Evolutionary conservation across 495 filamentous ascomycete species (phyloP).

Genomic region (Aspergillus homomorphus): DNA sequence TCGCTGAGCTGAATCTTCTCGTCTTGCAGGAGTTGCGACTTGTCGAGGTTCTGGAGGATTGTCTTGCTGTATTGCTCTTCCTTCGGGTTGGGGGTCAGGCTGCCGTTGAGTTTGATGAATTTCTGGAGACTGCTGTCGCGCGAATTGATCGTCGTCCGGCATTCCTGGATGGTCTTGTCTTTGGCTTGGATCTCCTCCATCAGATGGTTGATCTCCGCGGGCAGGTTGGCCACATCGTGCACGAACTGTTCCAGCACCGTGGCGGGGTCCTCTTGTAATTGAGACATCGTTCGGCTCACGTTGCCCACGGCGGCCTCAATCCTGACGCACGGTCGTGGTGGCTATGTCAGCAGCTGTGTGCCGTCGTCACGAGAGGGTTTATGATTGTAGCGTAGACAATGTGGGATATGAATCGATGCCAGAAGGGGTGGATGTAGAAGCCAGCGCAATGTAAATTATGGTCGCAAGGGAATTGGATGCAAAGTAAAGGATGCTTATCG

Average conservation of each 20-base stretch:
- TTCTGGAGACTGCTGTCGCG: constrained; percentile 84
- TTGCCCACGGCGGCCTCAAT: background rate
- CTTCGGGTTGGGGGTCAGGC: constrained; percentile 76
- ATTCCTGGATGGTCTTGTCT: constrained; percentile 74
- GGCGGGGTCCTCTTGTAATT: constrained; percentile 69
- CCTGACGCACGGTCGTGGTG: too few species aligned
- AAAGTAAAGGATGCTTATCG: background rate
- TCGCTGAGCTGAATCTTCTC: constrained; percentile 82
- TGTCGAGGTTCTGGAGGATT: constrained; percentile 68
- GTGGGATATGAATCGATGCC: background rate
- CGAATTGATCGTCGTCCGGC: constrained; percentile 66
- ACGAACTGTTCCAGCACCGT: constrained; percentile 91
- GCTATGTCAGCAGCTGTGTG: background rate
- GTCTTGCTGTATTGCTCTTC: constrained; percentile 70
- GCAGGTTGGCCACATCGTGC: constrained; percentile 85
- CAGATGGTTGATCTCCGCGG: constrained; percentile 85
- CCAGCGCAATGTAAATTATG: background rate
- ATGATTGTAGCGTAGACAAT: too few species aligned
- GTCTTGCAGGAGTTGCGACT: constrained; percentile 69
- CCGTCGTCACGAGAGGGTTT: background rate
- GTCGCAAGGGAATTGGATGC: background rate
- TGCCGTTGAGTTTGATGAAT: constrained; percentile 82
- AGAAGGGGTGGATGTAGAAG: too few species aligned
- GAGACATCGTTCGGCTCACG: constrained; percentile 32
- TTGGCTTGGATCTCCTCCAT: constrained; percentile 94